These are phyloP conservation scores for Cyclotella choctawhatcheeana DNA, from an alignment of 108 stramenopile genomes.

Conservation along the genomic window DNA sequence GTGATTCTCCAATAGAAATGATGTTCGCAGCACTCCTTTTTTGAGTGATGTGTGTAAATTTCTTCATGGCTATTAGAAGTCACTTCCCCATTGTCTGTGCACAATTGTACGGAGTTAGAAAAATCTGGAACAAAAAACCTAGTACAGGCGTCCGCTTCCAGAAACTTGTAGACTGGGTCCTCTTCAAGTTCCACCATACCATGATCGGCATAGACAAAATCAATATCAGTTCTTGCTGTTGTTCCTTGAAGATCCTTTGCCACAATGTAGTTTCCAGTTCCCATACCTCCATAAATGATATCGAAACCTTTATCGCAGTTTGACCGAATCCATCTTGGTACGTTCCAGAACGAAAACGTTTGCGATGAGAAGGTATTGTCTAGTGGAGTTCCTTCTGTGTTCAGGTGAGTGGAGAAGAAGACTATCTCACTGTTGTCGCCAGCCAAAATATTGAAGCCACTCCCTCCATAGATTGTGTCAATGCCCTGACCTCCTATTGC, in stretches of 20 bases:
- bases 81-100: not conserved
- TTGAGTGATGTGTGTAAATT: not conserved
- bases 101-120: not conserved
- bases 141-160: not conserved
- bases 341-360: constrained; percentile 3
- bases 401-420: not conserved
- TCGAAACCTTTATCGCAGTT: constrained; percentile 12
- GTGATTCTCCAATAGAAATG: constrained; percentile 17
- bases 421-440: constrained; percentile 10
- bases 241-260: constrained; percentile 5
- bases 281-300: constrained; percentile 4
- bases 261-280: constrained; percentile 1
- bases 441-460: constrained; percentile 29
- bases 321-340: constrained; percentile 1
- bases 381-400: not conserved
- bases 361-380: not conserved
- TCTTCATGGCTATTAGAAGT: not conserved
- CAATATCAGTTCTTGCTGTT: not conserved
- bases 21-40: constrained; percentile 5
- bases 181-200: not conserved
- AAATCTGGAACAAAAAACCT: not conserved
- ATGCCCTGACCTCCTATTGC: constrained; percentile 28
- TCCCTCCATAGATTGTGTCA: constrained; percentile 25
- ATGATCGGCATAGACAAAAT: not conserved
- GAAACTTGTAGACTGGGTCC: not conserved